Evolutionary conservation across 768 basidiomycete species (phyloP), one percentile per base, ranked within the genome.

Genomic region (Candolleomyces eurysporus): DNA sequence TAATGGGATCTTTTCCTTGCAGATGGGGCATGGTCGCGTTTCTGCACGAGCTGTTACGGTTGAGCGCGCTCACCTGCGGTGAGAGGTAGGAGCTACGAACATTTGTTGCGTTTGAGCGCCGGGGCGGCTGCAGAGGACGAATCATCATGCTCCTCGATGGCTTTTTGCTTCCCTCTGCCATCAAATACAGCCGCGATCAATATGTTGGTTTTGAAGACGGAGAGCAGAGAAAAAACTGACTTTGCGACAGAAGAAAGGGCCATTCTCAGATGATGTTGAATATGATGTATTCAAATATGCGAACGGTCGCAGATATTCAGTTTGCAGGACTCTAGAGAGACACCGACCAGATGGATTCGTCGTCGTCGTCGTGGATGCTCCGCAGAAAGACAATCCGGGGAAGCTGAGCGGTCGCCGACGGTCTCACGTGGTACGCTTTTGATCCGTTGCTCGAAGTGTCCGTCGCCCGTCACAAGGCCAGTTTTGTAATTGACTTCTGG

Each of bases 11-110:
- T 70, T 70, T 69, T 93, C 91, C 14, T 80, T 75, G 73, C 91
- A 94, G 43, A 89, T 83, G 1, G 91, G 92, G 68, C 91, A 94
- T 61, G 77, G 77, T 60, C 85, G 79, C 2, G 89, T 93, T 69
- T 92, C 90, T 17, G 88, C 90, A 48, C 87, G 84, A 4, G 80
- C 89, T 91, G 60, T 8, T 39, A 5, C 43, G 30, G 54, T 56
- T 55, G 48, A 57, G 53, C 48, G 48, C 22, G 13, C 22, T 60
- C 43, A 43, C 10, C 26, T 26, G 32, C n/a, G 5, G 7, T 5
- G 31, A 7, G 21, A 16, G 31, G 14, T 10, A 57, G 4, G 3
- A 22, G 10, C 5, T 4, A 52, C 61, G 14, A 14, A 61, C 61
- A 57, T 61, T 57, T 61, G 39, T 26, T 61, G 16, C 43, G 56